Base-by-base conservation (phyloP, 768 basidiomycete species). In the Cystobasidium tubakii region DNA sequence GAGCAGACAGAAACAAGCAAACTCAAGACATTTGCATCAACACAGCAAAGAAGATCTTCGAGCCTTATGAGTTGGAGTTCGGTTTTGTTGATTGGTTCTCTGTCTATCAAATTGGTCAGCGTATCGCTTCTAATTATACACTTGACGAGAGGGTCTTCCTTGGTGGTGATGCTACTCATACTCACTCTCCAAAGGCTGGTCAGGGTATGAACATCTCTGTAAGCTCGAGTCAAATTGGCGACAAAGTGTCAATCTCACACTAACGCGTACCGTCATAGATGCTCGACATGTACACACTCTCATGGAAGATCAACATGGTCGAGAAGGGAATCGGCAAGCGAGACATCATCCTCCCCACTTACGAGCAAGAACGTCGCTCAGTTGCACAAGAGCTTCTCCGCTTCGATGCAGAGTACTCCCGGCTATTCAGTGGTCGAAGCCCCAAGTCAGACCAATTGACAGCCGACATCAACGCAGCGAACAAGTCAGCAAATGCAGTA, bases 261-360 rank as follows among this genome's bases (percentile, higher is more conserved):
- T 46, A 29, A 33, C 43, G 36, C 17, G 33, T n/a, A n/a, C n/a
- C n/a, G n/a, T 42, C 36, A 39, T 4, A 71, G 69, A 76, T 79
- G 75, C 76, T 79, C 73, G 79, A 79, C 75, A 76, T 75, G 76
- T 77, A 75, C 78, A 76, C 77, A 27, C 74, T 77, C 23, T 73
- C 76, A 1, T 79, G 79, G 79, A 77, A 78, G 70, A 72, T 79
- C 75, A 79, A 79, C 78, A 73, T 79, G 53, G 77, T 79, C 74
- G 78, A 79, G 73, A 79, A 79, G 73, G 77, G 77, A 27, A 66
- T 79, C 42, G 77, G 77, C 7, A 72, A 77, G 69, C 57, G 65
- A 23, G 54, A 62, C 7, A 69, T 76, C 73, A 75, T 79, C 44
- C 74, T 79, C 23, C 76, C 76, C 19, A 77, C 78, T 7, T 79